Evolutionary conservation across 1,284 basidiomycete species (phyloP).

Genomic region (Sporisorium scitamineum): DNA sequence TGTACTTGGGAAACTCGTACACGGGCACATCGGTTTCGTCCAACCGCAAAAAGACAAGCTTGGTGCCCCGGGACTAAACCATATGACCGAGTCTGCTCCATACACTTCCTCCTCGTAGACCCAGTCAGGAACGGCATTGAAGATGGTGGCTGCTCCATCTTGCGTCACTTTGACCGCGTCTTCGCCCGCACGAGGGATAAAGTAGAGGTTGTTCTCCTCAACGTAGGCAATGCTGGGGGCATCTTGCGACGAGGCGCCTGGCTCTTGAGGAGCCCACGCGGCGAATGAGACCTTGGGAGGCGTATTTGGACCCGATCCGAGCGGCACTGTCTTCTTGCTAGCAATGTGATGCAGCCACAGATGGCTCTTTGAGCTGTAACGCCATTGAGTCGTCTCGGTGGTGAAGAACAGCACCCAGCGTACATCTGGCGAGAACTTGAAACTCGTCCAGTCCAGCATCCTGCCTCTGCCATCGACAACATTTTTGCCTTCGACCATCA

Average conservation of each 20-base stretch:
- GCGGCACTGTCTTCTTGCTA: conserved; percentile 76
- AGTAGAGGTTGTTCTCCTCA: conserved; percentile 57
- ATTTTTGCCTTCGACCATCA: conserved; percentile 52
- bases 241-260: conserved; percentile 6
- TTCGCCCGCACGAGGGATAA: conserved; percentile 30
- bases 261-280: conserved; percentile 36
- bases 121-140: conserved; percentile 95
- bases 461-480: conserved; percentile 44
- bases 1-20: conserved; percentile 90
- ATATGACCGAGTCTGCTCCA: conserved; percentile 79
- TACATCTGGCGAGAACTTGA: conserved; percentile 56
- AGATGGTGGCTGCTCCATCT: conserved; percentile 83
- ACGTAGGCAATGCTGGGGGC: conserved; percentile 50
- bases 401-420: conserved; percentile 55
- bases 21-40: conserved; percentile 90
- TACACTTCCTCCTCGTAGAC: conserved; percentile 74
- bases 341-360: conserved; percentile 84
- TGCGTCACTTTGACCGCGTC: conserved; percentile 81
- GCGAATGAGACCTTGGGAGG: conserved; percentile 41
- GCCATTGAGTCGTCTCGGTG: conserved; percentile 80
- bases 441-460: conserved; percentile 50
- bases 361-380: conserved; percentile 86
- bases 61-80: conserved; percentile 90
- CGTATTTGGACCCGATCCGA: conserved; percentile 29
- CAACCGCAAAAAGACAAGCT: conserved; percentile 84